Evolutionary conservation across 1,139 yeast species (phyloP).

Genomic region (Ogataea hybrid): DNA sequence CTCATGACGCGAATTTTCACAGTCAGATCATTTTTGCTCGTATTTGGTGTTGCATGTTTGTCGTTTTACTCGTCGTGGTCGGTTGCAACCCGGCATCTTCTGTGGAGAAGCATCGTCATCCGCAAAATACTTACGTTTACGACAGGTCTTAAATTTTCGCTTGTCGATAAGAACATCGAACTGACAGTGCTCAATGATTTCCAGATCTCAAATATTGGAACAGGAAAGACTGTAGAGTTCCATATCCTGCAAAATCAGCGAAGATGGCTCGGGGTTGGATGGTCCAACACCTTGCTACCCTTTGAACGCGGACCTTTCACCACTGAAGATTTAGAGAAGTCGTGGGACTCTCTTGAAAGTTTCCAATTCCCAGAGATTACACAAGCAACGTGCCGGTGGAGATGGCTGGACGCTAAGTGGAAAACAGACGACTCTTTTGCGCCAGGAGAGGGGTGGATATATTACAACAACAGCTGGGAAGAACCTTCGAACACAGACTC

Average conservation of each 20-base stretch:
- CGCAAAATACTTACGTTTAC: slow-evolving; percentile 43
- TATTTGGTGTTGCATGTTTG: slow-evolving; percentile 43
- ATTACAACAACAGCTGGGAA: slow-evolving; percentile 53
- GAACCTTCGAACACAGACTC: slow-evolving; percentile 43
- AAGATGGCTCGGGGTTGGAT: slow-evolving; percentile 62
- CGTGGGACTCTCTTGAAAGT: slow-evolving; percentile 35
- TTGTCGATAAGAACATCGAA: slow-evolving; percentile 22
- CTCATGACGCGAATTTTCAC: slow-evolving; percentile 38
- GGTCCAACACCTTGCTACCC: slow-evolving; percentile 52
- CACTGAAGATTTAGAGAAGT: slow-evolving; percentile 39
- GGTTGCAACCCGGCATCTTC: slow-evolving; percentile 45
- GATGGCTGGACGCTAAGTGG: slow-evolving; percentile 57
- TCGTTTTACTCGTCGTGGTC: slow-evolving; percentile 56
- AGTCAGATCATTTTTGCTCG: slow-evolving; percentile 34
- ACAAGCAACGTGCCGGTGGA: slow-evolving; percentile 41
- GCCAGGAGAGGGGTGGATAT: slow-evolving; percentile 50
- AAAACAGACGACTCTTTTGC: slow-evolving; percentile 38
- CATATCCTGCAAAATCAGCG: slow-evolving; percentile 57
- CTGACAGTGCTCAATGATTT: slow-evolving; percentile 8
- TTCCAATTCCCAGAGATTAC: slow-evolving; percentile 45
- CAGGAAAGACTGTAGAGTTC: slow-evolving; percentile 42
- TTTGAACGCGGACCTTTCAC: slow-evolving; percentile 51
- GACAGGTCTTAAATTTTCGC: slow-evolving; percentile 42
- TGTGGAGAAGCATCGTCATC: slow-evolving; percentile 54
- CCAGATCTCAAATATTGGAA: slow-evolving; percentile 1